Conservation (phyloP, 805 yeast genomes). For the Wickerhamiella bombiphila region DNA sequence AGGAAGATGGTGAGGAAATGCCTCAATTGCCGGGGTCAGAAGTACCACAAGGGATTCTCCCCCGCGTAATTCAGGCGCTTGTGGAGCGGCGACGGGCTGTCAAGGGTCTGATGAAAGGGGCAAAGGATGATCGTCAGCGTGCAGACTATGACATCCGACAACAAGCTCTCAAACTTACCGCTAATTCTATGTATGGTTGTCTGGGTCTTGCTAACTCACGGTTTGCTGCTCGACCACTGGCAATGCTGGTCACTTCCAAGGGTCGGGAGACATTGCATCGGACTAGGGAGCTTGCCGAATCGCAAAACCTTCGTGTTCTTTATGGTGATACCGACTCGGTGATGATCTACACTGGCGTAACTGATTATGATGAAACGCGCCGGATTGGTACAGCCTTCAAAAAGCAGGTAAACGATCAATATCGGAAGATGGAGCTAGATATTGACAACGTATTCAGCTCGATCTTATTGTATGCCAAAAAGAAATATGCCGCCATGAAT, state of each 20-base stretch:
- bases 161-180: conserved; percentile 89
- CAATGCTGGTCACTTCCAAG: conserved; percentile 85
- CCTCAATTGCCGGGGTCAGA: conserved; percentile 27
- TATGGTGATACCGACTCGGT: conserved; percentile 99
- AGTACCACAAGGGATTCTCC: conserved; percentile 64
- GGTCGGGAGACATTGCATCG: conserved; percentile 93
- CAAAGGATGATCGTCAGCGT: conserved; percentile 43
- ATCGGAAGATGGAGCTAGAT: conserved; percentile 78
- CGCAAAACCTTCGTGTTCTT: conserved; percentile 66
- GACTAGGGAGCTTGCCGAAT: conserved; percentile 84
- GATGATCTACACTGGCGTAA: conserved; percentile 85
- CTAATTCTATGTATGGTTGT: conserved; percentile 99
- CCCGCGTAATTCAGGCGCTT: conserved; percentile 63
- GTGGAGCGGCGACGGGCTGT: conserved; percentile 90
- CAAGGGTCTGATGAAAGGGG: conserved; percentile 66
- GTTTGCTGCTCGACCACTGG: conserved; percentile 90
- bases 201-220: conserved; percentile 83
- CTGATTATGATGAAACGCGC: conserved; percentile 54
- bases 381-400: conserved; percentile 78
- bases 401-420: conserved; percentile 71
- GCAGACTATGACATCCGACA: conserved; percentile 91
- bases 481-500: conserved; percentile 84
- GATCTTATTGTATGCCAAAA: conserved; percentile 78
- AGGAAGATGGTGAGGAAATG: conserved; percentile 31
- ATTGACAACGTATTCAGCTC: conserved; percentile 86